phyloP scores from a whole-genome alignment of 2,329 filamentous ascomycete species.

The Fusarium duplospermum region DNA sequence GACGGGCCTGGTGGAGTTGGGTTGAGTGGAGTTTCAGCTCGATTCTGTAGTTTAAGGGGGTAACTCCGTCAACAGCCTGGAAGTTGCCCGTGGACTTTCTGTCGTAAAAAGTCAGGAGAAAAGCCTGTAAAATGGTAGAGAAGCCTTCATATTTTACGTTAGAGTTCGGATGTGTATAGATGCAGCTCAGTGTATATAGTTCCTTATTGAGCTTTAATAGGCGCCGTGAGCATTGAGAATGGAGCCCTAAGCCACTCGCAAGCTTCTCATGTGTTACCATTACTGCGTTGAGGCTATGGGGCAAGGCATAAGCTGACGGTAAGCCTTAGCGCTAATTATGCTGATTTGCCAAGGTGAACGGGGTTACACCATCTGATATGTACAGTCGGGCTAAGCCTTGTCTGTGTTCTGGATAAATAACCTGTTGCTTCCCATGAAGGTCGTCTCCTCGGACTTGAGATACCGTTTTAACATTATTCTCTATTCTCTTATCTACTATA shows the following conservation, averaged over 20 bases:
- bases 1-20: not conserved
- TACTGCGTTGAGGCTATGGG: not conserved
- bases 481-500: not conserved
- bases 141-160: fast-evolving
- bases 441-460: not conserved
- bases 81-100: not conserved
- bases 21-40: not conserved
- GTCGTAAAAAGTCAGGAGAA: not conserved
- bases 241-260: not conserved
- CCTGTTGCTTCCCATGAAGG: not conserved
- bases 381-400: not conserved
- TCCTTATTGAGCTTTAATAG: not conserved
- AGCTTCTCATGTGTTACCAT: not conserved
- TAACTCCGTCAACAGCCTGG: not conserved
- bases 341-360: not conserved
- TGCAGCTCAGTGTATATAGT: not conserved
- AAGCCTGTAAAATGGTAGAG: not conserved
- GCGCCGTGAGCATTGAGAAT: not conserved
- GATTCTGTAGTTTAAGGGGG: not conserved
- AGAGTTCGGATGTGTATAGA: fast-evolving
- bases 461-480: not conserved
- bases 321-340: not conserved
- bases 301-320: not conserved
- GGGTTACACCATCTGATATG: not conserved
- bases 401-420: not conserved